phyloP scores from a whole-genome alignment of 129 eudicot genomes.

The Tanacetum coccineum region DNA sequence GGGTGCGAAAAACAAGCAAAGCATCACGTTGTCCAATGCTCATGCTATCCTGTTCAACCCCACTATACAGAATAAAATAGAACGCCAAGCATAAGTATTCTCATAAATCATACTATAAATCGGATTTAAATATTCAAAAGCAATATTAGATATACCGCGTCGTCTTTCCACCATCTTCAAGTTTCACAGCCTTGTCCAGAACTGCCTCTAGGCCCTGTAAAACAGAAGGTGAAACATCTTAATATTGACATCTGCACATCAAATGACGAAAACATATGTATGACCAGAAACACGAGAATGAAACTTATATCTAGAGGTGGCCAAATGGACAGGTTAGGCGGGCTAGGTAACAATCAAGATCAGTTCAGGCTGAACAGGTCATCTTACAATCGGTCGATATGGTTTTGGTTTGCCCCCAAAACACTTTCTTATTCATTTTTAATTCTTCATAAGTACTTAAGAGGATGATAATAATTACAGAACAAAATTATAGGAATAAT shows the following conservation, averaged over 20 bases:
- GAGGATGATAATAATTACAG: background rate
- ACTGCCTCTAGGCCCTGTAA: conserved; percentile 97
- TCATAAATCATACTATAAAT: conserved; percentile 5
- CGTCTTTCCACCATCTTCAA: conserved; percentile 85
- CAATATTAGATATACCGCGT: conserved; percentile 42
- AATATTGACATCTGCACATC: conserved; percentile 14
- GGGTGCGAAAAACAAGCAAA: conserved; percentile 84
- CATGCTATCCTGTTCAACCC: conserved; percentile 84
- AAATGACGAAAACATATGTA: background rate
- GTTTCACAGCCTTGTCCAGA: conserved; percentile 97
- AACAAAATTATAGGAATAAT: background rate
- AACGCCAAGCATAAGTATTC: conserved; percentile 10
- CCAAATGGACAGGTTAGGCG: background rate
- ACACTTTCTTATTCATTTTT: background rate
- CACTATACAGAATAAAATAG: conserved; percentile 41
- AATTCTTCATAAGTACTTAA: background rate
- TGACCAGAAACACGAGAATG: background rate
- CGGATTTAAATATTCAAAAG: background rate
- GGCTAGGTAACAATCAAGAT: too few species aligned
- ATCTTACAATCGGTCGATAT: too few species aligned
- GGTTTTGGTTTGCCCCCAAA: background rate
- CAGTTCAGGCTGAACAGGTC: background rate
- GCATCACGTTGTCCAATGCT: conserved; percentile 93
- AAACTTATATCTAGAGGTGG: background rate
- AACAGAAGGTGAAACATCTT: conserved; percentile 11